Conservation (phyloP, 192 early-diverging fungal genomes). For the Dissophora ornata region DNA sequence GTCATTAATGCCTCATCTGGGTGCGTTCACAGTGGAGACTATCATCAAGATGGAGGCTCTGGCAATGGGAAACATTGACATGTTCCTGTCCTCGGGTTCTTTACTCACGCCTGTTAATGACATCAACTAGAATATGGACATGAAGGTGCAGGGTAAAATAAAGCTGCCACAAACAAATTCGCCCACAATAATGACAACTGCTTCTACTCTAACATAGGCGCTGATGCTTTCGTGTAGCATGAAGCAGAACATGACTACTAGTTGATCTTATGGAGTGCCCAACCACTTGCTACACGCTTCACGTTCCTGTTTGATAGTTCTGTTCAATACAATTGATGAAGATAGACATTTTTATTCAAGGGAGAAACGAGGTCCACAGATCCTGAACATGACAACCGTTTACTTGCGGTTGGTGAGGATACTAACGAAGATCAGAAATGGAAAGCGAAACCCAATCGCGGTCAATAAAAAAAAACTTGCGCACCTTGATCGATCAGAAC, state of each 20-base stretch:
- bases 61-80: conserved; percentile 54
- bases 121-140: neutral
- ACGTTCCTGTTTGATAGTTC: no score
- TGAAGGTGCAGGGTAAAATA: no score
- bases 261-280: neutral
- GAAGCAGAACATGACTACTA: neutral
- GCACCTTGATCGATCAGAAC: no score
- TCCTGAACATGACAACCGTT: conserved; percentile 12
- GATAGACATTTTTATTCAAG: conserved; percentile 11
- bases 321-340: conserved; percentile 14
- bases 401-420: conserved; percentile 54
- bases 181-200: no score
- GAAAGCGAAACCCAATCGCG: neutral
- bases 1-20: conserved; percentile 48
- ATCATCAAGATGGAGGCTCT: conserved; percentile 52
- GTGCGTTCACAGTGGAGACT: conserved; percentile 44
- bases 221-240: no score
- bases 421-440: conserved; percentile 10
- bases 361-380: neutral
- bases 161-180: no score
- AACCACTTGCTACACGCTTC: no score
- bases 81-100: conserved; percentile 26
- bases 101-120: conserved; percentile 55
- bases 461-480: neutral
- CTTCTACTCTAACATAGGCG: no score